A percentile compares a stretch with the other conserved stretches of the same genome.
Evolutionary conservation across 2,329 filamentous ascomycete genomes (phyloP).

Genomic region (Xylariales sp.): DNA sequence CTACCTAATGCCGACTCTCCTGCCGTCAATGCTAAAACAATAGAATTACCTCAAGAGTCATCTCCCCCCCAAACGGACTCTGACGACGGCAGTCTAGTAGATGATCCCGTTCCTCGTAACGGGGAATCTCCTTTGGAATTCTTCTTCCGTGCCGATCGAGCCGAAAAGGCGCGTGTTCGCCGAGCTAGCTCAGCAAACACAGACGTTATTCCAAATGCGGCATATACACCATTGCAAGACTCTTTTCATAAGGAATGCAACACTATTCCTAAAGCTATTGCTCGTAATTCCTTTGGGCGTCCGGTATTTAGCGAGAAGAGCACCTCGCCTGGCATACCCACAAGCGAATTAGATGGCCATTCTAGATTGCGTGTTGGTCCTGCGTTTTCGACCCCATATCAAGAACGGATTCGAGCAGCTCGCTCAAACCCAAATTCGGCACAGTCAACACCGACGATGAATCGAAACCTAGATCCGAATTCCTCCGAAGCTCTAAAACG

Average conservation of each 20-base stretch:
- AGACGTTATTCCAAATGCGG: constrained; percentile 52
- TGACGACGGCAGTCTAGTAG: constrained; percentile 61
- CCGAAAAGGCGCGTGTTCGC: constrained; percentile 74
- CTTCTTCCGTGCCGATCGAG: constrained; percentile 87
- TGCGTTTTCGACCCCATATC: constrained; percentile 75
- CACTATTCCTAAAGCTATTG: constrained; percentile 50
- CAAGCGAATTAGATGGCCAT: constrained; percentile 74
- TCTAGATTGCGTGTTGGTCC: constrained; percentile 68
- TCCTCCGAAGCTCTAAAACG: constrained; percentile 66
- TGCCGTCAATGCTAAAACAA: constrained; percentile 57
- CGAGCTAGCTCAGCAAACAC: constrained; percentile 64
- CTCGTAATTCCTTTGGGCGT: constrained; percentile 47
- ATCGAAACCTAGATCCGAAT: constrained; percentile 44
- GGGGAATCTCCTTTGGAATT: constrained; percentile 85
- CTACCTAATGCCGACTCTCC: constrained; percentile 78
- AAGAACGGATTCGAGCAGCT: constrained; percentile 70
- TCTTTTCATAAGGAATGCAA: constrained; percentile 52
- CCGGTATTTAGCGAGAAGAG: constrained; percentile 55
- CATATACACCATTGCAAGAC: constrained; percentile 64
- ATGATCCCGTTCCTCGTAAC: constrained; percentile 49
- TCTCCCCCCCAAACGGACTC: constrained; percentile 63
- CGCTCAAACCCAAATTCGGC: constrained; percentile 50
- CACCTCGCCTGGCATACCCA: constrained; percentile 68
- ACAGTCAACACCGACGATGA: constrained; percentile 38
- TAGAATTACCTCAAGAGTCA: constrained; percentile 54